phyloP scores from a whole-genome alignment of 176 grass and related monocot species.

The Zea luxurians region DNA sequence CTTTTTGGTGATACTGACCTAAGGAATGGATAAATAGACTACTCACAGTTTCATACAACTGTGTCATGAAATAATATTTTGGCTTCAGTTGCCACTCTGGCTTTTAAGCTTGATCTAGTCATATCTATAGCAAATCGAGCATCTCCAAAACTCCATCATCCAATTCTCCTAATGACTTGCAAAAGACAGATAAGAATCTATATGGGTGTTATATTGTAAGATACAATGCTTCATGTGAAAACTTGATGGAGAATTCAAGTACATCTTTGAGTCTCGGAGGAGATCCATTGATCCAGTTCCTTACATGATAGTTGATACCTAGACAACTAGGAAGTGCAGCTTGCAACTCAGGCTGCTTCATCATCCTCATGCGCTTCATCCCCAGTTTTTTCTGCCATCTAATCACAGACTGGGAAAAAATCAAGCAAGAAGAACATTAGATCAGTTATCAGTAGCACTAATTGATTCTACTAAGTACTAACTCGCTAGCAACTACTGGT shows the following conservation, averaged over 20 bases:
- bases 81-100: background rate
- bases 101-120: slow-evolving; percentile 23
- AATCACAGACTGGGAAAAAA: background rate
- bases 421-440: background rate
- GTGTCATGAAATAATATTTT: background rate
- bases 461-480: background rate
- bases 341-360: background rate
- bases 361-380: background rate
- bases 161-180: background rate
- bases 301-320: background rate
- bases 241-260: background rate
- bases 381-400: background rate
- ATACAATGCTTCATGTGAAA: background rate
- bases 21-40: background rate
- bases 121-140: background rate
- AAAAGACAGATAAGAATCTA: background rate
- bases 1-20: background rate
- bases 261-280: background rate
- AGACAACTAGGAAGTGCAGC: background rate
- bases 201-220: background rate
- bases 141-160: background rate
- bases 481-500: background rate
- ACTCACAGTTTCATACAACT: background rate
- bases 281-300: background rate
- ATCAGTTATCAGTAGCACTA: background rate